phyloP scores from a whole-genome alignment of 768 basidiomycete species.

The Mycena rebaudengoi region DNA sequence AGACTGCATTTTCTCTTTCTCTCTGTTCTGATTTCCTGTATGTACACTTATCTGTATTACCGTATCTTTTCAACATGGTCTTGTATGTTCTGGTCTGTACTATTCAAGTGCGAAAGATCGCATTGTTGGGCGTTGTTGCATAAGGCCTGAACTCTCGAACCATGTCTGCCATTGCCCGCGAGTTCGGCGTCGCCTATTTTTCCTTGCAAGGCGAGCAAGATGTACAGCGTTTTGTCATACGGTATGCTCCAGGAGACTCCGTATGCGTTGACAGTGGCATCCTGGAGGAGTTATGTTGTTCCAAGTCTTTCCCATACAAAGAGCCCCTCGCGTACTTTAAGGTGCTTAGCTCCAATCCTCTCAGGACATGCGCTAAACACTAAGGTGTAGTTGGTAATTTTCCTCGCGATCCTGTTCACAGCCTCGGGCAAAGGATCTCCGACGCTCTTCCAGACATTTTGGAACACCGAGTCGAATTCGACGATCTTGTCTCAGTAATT shows the following conservation, averaged over 20 bases:
- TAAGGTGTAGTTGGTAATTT: not conserved
- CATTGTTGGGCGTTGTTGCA: no score
- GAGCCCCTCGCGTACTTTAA: slow-evolving; percentile 7
- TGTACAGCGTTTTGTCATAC: not conserved
- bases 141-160: no score
- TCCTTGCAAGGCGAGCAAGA: not conserved
- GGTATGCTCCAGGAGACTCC: not conserved
- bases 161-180: no score
- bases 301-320: not conserved
- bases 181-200: not conserved
- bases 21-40: no score
- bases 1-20: no score
- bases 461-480: not conserved
- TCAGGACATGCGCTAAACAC: slow-evolving; percentile 3
- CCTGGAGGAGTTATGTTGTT: not conserved
- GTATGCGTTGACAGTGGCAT: not conserved
- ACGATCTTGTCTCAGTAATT: not conserved
- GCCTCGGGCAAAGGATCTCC: not conserved
- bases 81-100: no score
- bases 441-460: not conserved
- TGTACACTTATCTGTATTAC: no score
- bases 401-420: not conserved
- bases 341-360: slow-evolving; percentile 9
- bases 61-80: no score
- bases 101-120: no score